Conservation (phyloP, 495 filamentous ascomycete species). For the Penicillium fimorum region DNA sequence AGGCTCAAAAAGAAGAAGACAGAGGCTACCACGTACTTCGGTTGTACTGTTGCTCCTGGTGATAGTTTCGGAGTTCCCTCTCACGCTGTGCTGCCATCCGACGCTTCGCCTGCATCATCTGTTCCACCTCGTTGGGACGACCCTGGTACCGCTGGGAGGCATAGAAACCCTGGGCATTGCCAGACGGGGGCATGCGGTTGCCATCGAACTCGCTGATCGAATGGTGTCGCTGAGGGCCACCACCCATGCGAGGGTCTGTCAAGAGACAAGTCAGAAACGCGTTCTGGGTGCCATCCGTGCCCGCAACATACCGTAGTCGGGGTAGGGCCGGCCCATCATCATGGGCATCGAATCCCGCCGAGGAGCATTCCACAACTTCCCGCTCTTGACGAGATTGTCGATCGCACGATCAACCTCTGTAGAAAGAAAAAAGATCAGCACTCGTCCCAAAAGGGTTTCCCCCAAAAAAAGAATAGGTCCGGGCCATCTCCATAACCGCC, state of each 20-base stretch:
- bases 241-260: constrained; percentile 52
- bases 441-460: neutral
- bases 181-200: constrained; percentile 65
- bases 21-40: constrained; percentile 75
- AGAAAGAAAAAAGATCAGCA: constrained; percentile 24
- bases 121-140: constrained; percentile 92
- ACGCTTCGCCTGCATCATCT: constrained; percentile 98
- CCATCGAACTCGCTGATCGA: constrained; percentile 86
- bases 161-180: constrained; percentile 91
- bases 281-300: constrained; percentile 16
- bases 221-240: constrained; percentile 65
- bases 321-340: constrained; percentile 62
- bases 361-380: constrained; percentile 79
- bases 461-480: neutral
- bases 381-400: constrained; percentile 94
- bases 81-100: constrained; percentile 98
- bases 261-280: constrained; percentile 27
- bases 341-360: constrained; percentile 85
- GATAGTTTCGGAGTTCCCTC: constrained; percentile 98
- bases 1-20: constrained; percentile 29
- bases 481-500: neutral
- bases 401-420: constrained; percentile 95
- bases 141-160: constrained; percentile 89
- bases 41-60: constrained; percentile 99
- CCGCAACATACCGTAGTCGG: constrained; percentile 53